Conservation (phyloP, 768 basidiomycete species). For the Lactarius evosmus region DNA sequence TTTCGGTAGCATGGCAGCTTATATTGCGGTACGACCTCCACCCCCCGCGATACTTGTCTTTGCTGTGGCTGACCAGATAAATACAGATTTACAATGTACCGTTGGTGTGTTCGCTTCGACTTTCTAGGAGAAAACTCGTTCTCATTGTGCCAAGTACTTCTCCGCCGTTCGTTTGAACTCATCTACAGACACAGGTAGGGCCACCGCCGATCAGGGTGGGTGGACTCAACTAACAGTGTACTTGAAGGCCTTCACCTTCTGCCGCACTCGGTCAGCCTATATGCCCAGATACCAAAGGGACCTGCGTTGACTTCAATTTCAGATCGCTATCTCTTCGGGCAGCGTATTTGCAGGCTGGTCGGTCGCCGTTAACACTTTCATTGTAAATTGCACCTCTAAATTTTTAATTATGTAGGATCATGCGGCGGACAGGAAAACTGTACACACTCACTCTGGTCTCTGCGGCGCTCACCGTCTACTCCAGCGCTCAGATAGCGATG, state of each 20-base stretch:
- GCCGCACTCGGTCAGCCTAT: conserved; percentile 73
- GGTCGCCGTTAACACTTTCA: conserved; percentile 30
- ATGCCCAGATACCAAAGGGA: conserved; percentile 28
- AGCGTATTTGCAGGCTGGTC: conserved; percentile 88
- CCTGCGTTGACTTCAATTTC: conserved; percentile 21
- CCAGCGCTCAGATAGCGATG: conserved; percentile 54
- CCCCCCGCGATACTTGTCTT: conserved; percentile 28
- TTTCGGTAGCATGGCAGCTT: conserved; percentile 70
- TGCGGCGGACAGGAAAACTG: conserved; percentile 83
- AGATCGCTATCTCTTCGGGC: conserved; percentile 80
- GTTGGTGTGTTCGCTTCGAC: conserved; percentile 47
- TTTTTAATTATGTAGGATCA: conserved; percentile 51
- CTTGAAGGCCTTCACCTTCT: conserved; percentile 76
- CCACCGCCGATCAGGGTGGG: conserved; percentile 8
- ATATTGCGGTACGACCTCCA: conserved; percentile 61
- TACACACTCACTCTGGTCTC: conserved; percentile 71
- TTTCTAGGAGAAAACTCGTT: conserved; percentile 18
- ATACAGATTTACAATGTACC: conserved; percentile 82
- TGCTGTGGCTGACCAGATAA: conserved; percentile 24
- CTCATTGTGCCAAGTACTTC: conserved; percentile 57
- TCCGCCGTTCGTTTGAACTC: conserved; percentile 70
- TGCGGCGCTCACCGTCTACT: conserved; percentile 55
- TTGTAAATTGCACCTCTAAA: conserved; percentile 13
- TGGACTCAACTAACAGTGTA: conserved; percentile 3
- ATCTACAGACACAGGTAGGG: conserved; percentile 64